phyloP scores from a whole-genome alignment of 257 asterid genomes.

The Linaria vulgaris region DNA sequence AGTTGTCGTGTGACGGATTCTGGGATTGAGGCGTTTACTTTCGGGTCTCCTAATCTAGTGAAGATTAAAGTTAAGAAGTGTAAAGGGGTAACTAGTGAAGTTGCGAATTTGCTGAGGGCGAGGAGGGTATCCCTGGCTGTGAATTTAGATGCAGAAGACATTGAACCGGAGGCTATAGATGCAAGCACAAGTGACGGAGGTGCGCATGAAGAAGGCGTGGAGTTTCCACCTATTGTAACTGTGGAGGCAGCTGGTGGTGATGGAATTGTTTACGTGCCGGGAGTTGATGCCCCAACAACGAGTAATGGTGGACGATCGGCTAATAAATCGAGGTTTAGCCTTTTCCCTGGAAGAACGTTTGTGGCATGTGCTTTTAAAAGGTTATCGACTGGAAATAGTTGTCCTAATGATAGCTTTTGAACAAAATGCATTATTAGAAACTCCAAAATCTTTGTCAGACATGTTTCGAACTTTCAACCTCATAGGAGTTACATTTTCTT shows the following conservation, averaged over 20 bases:
- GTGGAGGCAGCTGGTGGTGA: slow-evolving; percentile 22
- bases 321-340: slow-evolving; percentile 44
- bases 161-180: slow-evolving; percentile 52
- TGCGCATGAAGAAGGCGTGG: slow-evolving; percentile 47
- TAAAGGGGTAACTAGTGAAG: slow-evolving; percentile 60
- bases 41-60: slow-evolving; percentile 82
- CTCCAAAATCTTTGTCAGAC: slow-evolving; percentile 24
- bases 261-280: slow-evolving; percentile 20
- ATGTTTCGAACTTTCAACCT: slow-evolving; percentile 1
- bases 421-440: slow-evolving; percentile 24
- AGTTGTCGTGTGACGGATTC: slow-evolving; percentile 73
- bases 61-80: slow-evolving; percentile 88
- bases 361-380: slow-evolving; percentile 65
- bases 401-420: slow-evolving; percentile 40
- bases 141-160: slow-evolving; percentile 68
- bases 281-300: slow-evolving; percentile 35
- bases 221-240: slow-evolving; percentile 39
- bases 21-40: slow-evolving; percentile 76
- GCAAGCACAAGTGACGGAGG: slow-evolving; percentile 57
- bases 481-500: background rate
- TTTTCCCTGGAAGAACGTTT: slow-evolving; percentile 52
- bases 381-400: slow-evolving; percentile 47
- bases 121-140: slow-evolving; percentile 58
- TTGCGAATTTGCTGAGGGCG: slow-evolving; percentile 63
- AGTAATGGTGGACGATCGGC: slow-evolving; percentile 40